Evolutionary conservation across 2,329 filamentous ascomycete genomes (phyloP).

Genomic region (Sclerotinia borealis): DNA sequence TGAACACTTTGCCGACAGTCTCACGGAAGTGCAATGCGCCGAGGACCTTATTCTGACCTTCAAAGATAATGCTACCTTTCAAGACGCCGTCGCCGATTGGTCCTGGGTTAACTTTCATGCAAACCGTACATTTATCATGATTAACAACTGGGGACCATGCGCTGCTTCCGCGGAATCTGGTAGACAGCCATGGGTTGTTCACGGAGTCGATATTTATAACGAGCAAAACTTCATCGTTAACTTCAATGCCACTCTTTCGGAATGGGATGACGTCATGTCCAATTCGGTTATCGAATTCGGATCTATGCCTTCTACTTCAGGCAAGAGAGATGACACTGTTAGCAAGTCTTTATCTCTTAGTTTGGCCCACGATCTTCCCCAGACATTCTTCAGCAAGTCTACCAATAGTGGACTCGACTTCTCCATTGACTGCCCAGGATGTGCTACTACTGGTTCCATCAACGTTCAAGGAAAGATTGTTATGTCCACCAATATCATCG

Average conservation of each 20-base stretch:
- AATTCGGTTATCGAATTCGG: slow-evolving; percentile 6
- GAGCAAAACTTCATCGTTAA: slow-evolving; percentile 11
- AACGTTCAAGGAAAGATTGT: slow-evolving; percentile 8
- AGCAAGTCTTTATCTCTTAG: background rate
- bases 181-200: slow-evolving; percentile 13
- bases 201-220: slow-evolving; percentile 5
- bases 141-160: slow-evolving; percentile 11
- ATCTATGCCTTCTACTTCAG: background rate
- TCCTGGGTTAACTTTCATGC: slow-evolving; percentile 11
- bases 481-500: background rate
- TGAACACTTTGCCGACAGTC: slow-evolving; percentile 3
- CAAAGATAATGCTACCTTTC: slow-evolving; percentile 7
- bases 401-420: slow-evolving; percentile 9
- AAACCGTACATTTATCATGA: slow-evolving; percentile 12
- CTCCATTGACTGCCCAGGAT: slow-evolving; percentile 5
- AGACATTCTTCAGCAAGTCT: slow-evolving; percentile 7
- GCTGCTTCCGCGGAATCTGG: background rate
- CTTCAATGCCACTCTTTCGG: slow-evolving; percentile 10
- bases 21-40: slow-evolving; percentile 5
- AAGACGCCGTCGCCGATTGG: slow-evolving; percentile 10
- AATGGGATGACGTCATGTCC: slow-evolving; percentile 8
- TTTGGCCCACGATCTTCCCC: slow-evolving; percentile 4
- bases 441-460: slow-evolving; percentile 4
- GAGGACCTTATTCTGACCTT: slow-evolving; percentile 2
- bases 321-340: background rate